phyloP scores from a whole-genome alignment of 345 rosid species.

The Corchorus olitorius region DNA sequence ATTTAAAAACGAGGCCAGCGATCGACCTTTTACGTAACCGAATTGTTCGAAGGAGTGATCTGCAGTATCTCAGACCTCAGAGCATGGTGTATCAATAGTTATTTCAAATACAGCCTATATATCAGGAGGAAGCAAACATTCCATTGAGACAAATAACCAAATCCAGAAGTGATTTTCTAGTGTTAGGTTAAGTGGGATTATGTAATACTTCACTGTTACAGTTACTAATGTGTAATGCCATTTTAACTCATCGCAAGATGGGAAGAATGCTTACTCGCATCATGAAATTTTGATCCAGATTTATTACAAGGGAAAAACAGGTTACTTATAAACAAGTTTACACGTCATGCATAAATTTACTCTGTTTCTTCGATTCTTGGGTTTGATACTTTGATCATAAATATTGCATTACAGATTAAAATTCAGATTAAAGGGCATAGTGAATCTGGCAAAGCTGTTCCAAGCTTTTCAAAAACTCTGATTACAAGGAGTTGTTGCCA shows the following conservation, averaged over 20 bases:
- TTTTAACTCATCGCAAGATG: neutral
- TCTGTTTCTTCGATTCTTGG: neutral
- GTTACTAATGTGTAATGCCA: neutral
- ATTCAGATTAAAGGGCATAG: too few relatives aligned
- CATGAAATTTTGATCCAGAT: conserved; percentile 11
- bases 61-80: neutral
- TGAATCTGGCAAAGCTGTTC: too few relatives aligned
- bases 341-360: neutral
- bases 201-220: neutral
- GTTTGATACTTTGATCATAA: too few relatives aligned
- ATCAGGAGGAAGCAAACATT: neutral
- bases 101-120: neutral
- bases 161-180: neutral
- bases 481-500: too few relatives aligned
- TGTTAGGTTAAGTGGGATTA: neutral
- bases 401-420: too few relatives aligned
- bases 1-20: conserved; percentile 6
- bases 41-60: neutral
- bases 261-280: conserved; percentile 10
- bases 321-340: too few relatives aligned
- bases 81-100: neutral
- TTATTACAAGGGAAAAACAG: neutral
- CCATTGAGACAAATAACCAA: neutral
- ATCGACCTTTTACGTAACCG: neutral
- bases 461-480: too few relatives aligned